Evolutionary conservation across 2,329 filamentous ascomycete species (phyloP).

Genomic region (Penicillium griseofulvum): DNA sequence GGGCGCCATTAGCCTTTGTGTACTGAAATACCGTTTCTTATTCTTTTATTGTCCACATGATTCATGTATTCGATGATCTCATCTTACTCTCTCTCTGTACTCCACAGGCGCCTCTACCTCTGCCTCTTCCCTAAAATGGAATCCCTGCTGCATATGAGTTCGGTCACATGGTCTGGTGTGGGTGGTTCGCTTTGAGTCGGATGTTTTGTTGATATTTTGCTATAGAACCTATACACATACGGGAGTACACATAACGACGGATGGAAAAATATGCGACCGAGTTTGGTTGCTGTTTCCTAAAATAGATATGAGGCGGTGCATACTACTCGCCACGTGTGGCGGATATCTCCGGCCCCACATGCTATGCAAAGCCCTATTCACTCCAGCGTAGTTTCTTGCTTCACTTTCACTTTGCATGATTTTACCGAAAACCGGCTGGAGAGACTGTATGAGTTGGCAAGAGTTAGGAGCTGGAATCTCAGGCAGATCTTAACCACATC

Average conservation of each 20-base stretch:
- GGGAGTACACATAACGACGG: no score
- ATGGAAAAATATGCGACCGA: background rate
- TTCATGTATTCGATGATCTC: constrained; percentile 17
- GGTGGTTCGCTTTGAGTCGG: constrained; percentile 9
- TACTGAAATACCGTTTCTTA: constrained; percentile 6
- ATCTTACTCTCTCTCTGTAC: constrained; percentile 13
- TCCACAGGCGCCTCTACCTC: constrained; percentile 4
- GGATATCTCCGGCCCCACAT: constrained; percentile 8
- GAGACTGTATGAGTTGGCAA: background rate
- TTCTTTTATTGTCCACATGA: constrained; percentile 1
- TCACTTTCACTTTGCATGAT: background rate
- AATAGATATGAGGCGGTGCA: constrained; percentile 10
- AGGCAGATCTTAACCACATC: background rate
- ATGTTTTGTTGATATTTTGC: background rate
- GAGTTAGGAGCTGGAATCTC: background rate
- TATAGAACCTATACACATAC: background rate
- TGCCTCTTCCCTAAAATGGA: constrained; percentile 6
- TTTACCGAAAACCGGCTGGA: background rate
- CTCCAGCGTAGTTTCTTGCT: background rate
- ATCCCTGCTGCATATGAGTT: constrained; percentile 26
- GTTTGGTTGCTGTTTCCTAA: constrained; percentile 1
- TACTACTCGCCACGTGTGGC: constrained; percentile 6
- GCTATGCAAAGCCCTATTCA: background rate
- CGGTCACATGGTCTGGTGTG: constrained; percentile 22
- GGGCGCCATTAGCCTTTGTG: constrained; percentile 23